phyloP scores from a whole-genome alignment of 2,329 filamentous ascomycete species.

The Trichoderma brevicompactum region DNA sequence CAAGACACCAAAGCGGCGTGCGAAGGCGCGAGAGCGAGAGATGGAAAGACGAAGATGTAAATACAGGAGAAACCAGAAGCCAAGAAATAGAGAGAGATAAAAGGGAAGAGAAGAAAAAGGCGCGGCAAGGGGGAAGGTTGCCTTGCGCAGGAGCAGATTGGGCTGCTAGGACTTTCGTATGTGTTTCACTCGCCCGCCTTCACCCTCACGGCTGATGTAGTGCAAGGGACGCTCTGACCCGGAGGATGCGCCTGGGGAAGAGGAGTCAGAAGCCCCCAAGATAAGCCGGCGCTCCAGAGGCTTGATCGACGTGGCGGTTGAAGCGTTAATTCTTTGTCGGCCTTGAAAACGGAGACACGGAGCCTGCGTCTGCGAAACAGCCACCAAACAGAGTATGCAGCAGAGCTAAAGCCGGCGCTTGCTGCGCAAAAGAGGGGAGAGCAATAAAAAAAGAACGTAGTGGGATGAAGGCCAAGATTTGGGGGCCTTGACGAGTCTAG shows the following conservation, averaged over 20 bases:
- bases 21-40: not conserved
- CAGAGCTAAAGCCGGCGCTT: slow-evolving; percentile 19
- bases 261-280: slow-evolving; percentile 14
- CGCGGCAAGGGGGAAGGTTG: slow-evolving; percentile 10
- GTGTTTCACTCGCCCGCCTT: slow-evolving; percentile 10
- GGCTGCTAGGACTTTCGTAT: slow-evolving; percentile 25
- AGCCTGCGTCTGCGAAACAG: slow-evolving; percentile 23
- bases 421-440: slow-evolving; percentile 19
- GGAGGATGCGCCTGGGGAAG: slow-evolving; percentile 18
- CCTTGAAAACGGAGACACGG: slow-evolving; percentile 5
- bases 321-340: slow-evolving; percentile 10
- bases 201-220: slow-evolving; percentile 13
- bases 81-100: not conserved
- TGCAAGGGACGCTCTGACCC: slow-evolving; percentile 7
- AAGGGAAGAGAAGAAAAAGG: slow-evolving; percentile 18
- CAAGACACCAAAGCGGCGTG: slow-evolving; percentile 5
- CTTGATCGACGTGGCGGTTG: slow-evolving; percentile 13
- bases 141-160: slow-evolving; percentile 24
- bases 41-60: not conserved
- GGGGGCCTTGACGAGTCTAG: not conserved
- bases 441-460: not conserved
- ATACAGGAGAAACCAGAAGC: not conserved
- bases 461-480: not conserved
- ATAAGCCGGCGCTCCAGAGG: slow-evolving; percentile 8
- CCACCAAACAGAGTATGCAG: slow-evolving; percentile 19